These are phyloP conservation scores for Oryza glaberrima DNA, from an alignment of 176 grass and related monocot species.

Conservation along the genomic window DNA sequence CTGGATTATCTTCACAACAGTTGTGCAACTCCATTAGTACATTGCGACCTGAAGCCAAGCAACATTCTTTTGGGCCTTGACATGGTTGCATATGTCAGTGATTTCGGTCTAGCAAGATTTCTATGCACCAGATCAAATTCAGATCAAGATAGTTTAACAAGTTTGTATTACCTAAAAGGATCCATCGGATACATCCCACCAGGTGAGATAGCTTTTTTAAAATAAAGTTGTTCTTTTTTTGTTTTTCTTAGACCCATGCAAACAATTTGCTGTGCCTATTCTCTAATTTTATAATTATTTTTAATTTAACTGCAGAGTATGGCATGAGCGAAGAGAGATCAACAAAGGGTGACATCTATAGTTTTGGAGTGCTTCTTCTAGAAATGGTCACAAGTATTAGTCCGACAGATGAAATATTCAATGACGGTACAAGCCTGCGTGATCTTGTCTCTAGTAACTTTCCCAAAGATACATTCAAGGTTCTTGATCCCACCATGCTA, in stretches of 20 bases:
- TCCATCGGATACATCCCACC: conserved; percentile 43
- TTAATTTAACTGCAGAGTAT: conserved; percentile 28
- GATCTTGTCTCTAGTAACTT: neutral
- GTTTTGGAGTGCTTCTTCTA: conserved; percentile 43
- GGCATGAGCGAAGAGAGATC: conserved; percentile 13
- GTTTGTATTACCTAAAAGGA: conserved; percentile 22
- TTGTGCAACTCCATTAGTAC: conserved; percentile 15
- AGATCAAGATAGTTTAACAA: neutral
- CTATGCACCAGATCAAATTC: neutral
- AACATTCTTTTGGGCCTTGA: conserved; percentile 17
- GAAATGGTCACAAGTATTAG: conserved; percentile 34
- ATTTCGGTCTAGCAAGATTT: neutral
- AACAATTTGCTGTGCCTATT: neutral
- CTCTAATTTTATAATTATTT: too few species aligned
- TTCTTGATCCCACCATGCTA: conserved; percentile 26
- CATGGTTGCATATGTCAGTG: too few species aligned
- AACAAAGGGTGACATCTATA: conserved; percentile 16
- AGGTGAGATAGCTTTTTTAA: conserved; percentile 11
- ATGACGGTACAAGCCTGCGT: conserved; percentile 26
- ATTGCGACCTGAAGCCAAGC: conserved; percentile 36
- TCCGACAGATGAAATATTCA: conserved; percentile 18
- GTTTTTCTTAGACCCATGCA: neutral
- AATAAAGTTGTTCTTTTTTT: neutral
- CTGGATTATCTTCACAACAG: conserved; percentile 38
- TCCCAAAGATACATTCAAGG: neutral